Evolutionary conservation across 495 filamentous ascomycete genomes (phyloP).

Genomic region (Penicillium tannophilum): DNA sequence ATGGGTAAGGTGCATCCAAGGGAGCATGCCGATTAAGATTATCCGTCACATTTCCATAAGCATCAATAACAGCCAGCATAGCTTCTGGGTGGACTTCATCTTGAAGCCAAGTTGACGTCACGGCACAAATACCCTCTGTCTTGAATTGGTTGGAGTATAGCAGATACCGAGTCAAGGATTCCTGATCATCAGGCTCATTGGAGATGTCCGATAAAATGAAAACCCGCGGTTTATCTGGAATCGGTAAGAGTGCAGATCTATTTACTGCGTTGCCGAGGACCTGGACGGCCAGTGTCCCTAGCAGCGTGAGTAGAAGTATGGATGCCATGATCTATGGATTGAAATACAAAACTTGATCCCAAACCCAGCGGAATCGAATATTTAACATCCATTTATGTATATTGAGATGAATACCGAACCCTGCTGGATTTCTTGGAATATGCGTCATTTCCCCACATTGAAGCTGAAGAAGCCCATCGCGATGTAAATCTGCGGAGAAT

Average conservation of each 20-base stretch:
- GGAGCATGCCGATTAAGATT: conserved; percentile 38
- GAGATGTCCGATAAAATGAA: conserved; percentile 30
- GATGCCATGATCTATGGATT: background rate
- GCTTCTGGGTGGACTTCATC: conserved; percentile 17
- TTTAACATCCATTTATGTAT: background rate
- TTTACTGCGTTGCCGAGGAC: conserved; percentile 11
- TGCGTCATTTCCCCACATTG: background rate
- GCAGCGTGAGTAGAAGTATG: conserved; percentile 7
- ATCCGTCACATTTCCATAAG: conserved; percentile 18
- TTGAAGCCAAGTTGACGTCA: conserved; percentile 19
- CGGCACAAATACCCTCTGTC: conserved; percentile 30
- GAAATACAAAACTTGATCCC: background rate
- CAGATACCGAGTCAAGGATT: conserved; percentile 30
- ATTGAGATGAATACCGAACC: background rate
- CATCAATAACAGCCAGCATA: conserved; percentile 17
- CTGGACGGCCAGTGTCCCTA: conserved; percentile 14
- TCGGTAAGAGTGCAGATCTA: conserved; percentile 17
- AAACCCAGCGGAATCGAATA: background rate
- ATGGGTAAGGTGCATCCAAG: conserved; percentile 32
- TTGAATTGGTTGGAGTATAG: conserved; percentile 31
- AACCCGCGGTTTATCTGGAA: conserved; percentile 17
- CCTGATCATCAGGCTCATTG: conserved; percentile 36
- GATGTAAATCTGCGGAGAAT: conserved; percentile 5
- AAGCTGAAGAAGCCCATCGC: background rate
- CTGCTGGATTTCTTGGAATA: background rate